Evolutionary conservation across 345 rosid genomes (phyloP).

Genomic region (Nasturtium officinale): DNA sequence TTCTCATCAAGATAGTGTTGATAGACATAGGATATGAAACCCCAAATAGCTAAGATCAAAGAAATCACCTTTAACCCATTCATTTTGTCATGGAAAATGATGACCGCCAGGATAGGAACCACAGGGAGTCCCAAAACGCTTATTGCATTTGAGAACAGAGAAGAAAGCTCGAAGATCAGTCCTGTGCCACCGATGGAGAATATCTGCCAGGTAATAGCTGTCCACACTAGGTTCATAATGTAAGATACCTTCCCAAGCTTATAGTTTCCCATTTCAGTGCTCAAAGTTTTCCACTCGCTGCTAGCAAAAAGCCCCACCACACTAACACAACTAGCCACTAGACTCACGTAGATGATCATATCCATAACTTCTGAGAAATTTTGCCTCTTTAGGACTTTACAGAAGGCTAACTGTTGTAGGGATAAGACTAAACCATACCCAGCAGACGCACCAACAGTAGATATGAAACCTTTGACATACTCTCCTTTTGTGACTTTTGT

Average conservation of each 20-base stretch:
- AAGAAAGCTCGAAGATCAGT: constrained; percentile 59
- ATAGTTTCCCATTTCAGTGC: constrained; percentile 53
- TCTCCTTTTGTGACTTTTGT: constrained; percentile 29
- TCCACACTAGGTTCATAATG: constrained; percentile 54
- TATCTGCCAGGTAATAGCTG: constrained; percentile 55
- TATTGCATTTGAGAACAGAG: constrained; percentile 63
- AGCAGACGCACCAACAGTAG: constrained; percentile 54
- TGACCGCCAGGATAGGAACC: constrained; percentile 61
- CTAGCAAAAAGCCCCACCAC: constrained; percentile 58
- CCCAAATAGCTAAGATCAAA: constrained; percentile 71
- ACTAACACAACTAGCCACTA: constrained; percentile 43
- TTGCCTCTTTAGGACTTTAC: constrained; percentile 44
- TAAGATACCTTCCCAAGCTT: constrained; percentile 58
- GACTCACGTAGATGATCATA: constrained; percentile 33
- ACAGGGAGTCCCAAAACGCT: constrained; percentile 63
- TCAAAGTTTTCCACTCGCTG: constrained; percentile 53
- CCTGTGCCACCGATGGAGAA: constrained; percentile 54
- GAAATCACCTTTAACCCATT: constrained; percentile 62
- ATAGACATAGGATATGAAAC: constrained; percentile 50
- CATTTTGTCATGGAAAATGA: constrained; percentile 68
- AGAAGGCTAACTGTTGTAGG: constrained; percentile 51
- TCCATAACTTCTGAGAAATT: constrained; percentile 44
- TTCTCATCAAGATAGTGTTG: constrained; percentile 46
- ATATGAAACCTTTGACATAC: constrained; percentile 49
- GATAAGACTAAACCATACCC: constrained; percentile 52